Base-by-base conservation (phyloP, 164 flowering plant species). In the Berberis vulgaris region DNA sequence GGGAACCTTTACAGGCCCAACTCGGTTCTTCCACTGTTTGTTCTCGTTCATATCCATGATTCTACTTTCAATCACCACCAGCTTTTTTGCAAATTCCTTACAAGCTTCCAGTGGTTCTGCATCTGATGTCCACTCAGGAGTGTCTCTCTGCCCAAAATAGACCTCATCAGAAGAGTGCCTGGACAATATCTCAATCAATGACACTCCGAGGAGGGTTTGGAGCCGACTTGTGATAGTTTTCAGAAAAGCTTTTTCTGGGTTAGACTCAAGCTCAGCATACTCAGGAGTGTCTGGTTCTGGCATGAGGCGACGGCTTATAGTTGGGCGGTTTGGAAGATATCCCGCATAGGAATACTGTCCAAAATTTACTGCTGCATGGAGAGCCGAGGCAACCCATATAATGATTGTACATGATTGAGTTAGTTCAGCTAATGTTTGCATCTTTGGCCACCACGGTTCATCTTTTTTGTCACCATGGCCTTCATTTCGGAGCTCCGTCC, bases 401-500 rank as follows among this genome's bases (percentile, higher is more conserved):
- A 26, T 26, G 26, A 26, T 26, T 26, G 26, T 26, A 26, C 92
- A 82, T 44, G 85, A 56, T 60, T 78, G 71, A 62, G 72, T 72
- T 9, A 93, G 83, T 2, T 86, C 94, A 5, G 66, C 57, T 5
- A 50, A 42, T 9, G 86, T 82, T 12, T 82, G 76, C 90, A 88
- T 79, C 60, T 77, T 62, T 12, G 89, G 86, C 96, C 96, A 90
- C 96, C 97, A 84, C 11, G 80, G 77, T 71, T 84, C 85, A 42
- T 85, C 79, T 69, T 82, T 83, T 72, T 73, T 76, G 79, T 88
- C 96, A 2, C 91, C 97, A 62, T 88, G 97, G 44, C 96, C 91
- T 7, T 38, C 81, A 6, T 78, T 72, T n/a, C 87, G 81, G 26
- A 88, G 41, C 78, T 92, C 96, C 0, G 64, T 42, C 98, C 94